A percentile compares a stretch with the other conserved stretches of the same genome.
Evolutionary conservation across 257 asterid species (phyloP).

Genomic region (Solanum pimpinellifolium): DNA sequence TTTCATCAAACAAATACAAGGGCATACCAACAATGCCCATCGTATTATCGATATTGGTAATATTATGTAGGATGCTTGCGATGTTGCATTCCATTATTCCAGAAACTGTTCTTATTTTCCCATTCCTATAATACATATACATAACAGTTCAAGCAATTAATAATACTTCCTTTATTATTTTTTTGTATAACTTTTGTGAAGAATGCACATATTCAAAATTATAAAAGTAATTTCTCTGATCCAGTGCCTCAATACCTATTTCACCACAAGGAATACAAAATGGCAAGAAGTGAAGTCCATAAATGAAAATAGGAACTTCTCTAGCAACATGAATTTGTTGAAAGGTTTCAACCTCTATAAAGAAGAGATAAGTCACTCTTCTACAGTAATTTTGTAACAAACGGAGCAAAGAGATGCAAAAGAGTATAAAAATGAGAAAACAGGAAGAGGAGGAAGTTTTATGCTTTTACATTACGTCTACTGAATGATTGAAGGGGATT

Average conservation of each 20-base stretch:
- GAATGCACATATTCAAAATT: not conserved
- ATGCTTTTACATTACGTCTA: not conserved
- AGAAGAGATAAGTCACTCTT: not conserved
- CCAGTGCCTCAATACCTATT: not conserved
- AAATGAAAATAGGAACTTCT: not conserved
- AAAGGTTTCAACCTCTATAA: not conserved
- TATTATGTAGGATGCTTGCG: not conserved
- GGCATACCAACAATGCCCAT: not conserved
- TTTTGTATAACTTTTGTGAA: not conserved
- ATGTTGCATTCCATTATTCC: not conserved
- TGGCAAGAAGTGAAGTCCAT: not conserved
- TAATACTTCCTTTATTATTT: not conserved
- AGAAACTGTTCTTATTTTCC: not conserved
- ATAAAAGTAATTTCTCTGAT: not conserved
- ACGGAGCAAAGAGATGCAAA: not conserved
- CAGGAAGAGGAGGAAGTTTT: not conserved
- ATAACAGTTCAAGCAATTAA: not conserved
- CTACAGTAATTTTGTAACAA: not conserved
- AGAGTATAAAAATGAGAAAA: not conserved
- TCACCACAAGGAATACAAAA: not conserved
- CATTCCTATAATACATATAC: not conserved
- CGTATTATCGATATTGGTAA: not conserved
- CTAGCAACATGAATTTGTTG: not conserved
- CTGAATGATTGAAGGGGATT: not conserved
- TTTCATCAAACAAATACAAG: not conserved